Evolutionary conservation across 2,329 filamentous ascomycete genomes (phyloP), one percentile per base, ranked within the genome.

Genomic region (Pyrenochaeta sp.): DNA sequence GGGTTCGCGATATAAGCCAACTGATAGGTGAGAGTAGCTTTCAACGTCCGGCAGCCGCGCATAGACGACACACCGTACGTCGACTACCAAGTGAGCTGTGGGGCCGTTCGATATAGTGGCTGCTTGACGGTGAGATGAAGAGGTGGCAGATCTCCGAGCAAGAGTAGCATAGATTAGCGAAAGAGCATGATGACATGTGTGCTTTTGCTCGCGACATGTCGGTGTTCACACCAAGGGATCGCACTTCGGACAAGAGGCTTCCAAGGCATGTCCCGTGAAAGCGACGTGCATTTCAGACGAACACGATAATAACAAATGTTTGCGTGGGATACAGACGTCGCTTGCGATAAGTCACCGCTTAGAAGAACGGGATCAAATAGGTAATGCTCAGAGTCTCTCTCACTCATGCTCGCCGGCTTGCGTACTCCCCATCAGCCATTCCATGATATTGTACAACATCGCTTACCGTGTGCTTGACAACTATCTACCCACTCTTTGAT

Each of bases 141-240:
- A 2, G 2, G 30, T 12, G 30, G 45, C 19, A 32, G 45, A 34
- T 32, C 28, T 47, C 45, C 45, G 45, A 34, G 45, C 44, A 46
- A 10, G 28, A 34, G 19, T 5, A 27, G 28, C 12, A 47, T 22
- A 32, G 45, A 47, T 32, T 47, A 22, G 45, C 45, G 45, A 36
- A 8, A 22, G 9, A 43, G 12, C 25, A 48, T 56, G 54, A 56
- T 44, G 44, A 24, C 28, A 47, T 42, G 37, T 34, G 19, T 56
- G 28, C 54, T 49, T 48, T 56, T 52, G 34, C 49, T 56, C 42
- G 43, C 54, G 49, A 52, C 36, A 56, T 56, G 12, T 7, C 15
- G 25, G 25, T 28, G 24, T 28, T 22, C 15, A 19, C 36, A 5
- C 5, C 2, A 39, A 39, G 36, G 28, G 28, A 30, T 39, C 36